Evolutionary conservation across 2,329 filamentous ascomycete species (phyloP).

Genomic region (Atkinsonella hypoxylon): DNA sequence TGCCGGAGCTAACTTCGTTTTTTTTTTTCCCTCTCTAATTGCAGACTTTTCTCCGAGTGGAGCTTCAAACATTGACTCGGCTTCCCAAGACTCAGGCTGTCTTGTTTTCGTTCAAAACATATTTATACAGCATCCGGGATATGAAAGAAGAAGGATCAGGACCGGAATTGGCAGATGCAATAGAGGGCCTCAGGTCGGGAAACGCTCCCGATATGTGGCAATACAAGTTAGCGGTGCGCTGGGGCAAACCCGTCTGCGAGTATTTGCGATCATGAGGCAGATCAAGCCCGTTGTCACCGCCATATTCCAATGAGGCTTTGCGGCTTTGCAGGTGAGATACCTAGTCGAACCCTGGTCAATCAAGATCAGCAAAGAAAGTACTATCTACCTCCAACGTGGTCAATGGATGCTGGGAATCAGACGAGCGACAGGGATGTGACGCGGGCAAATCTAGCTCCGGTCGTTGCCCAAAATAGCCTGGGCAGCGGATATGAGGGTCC

Average conservation of each 20-base stretch:
- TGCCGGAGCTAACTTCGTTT: background rate
- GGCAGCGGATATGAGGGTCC: background rate
- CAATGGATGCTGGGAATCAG: background rate
- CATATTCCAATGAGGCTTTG: too few relatives aligned
- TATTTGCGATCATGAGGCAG: constrained; percentile 28
- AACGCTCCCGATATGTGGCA: constrained; percentile 42
- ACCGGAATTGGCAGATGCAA: constrained; percentile 33
- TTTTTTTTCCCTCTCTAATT: background rate
- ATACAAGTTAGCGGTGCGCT: constrained; percentile 37
- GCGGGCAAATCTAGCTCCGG: background rate
- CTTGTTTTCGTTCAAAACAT: constrained; percentile 45
- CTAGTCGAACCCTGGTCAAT: background rate
- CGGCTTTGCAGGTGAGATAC: background rate
- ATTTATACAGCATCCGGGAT: constrained; percentile 34
- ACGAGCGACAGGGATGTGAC: background rate
- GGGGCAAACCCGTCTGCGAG: constrained; percentile 34
- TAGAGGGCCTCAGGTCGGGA: constrained; percentile 37
- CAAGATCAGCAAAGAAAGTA: background rate
- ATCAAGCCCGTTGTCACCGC: too few relatives aligned
- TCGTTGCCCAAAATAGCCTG: background rate
- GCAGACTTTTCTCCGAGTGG: constrained; percentile 30
- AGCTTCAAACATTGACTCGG: constrained; percentile 39
- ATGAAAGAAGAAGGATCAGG: constrained; percentile 38
- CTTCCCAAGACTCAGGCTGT: constrained; percentile 34
- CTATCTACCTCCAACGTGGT: background rate